These are phyloP conservation scores for Mycena vitilis DNA, from an alignment of 768 basidiomycete genomes.

Conservation along the genomic window DNA sequence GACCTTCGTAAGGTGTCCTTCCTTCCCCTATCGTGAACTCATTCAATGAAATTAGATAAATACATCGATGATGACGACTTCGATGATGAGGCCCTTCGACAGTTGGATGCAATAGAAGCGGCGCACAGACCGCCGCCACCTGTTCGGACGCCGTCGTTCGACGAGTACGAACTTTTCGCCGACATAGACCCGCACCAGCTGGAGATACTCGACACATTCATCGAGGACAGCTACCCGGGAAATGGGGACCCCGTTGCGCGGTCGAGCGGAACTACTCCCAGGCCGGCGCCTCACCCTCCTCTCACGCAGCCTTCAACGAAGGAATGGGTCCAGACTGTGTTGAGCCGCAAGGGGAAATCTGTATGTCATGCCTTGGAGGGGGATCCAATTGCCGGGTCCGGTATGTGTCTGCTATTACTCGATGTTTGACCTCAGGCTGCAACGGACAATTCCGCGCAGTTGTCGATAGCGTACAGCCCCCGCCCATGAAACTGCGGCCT, in stretches of 20 bases:
- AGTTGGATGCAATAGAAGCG: slow-evolving; percentile 81
- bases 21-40: no score
- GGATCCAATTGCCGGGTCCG: slow-evolving; percentile 86
- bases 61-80: slow-evolving; percentile 77
- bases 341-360: no score
- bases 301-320: slow-evolving; percentile 78
- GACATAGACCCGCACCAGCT: slow-evolving; percentile 70
- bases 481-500: slow-evolving; percentile 79
- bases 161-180: slow-evolving; percentile 55
- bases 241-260: slow-evolving; percentile 56
- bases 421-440: no score
- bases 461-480: no score
- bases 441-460: no score
- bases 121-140: slow-evolving; percentile 48
- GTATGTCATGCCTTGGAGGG: no score
- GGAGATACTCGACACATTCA: slow-evolving; percentile 63
- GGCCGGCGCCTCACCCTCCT: slow-evolving; percentile 55
- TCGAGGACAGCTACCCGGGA: slow-evolving; percentile 59
- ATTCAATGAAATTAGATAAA: slow-evolving; percentile 84
- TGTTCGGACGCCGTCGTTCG: slow-evolving; percentile 45
- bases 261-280: slow-evolving; percentile 53
- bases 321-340: slow-evolving; percentile 91
- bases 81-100: slow-evolving; percentile 66
- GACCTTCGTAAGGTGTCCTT: no score
- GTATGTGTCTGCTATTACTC: slow-evolving; percentile 55